These are phyloP conservation scores for Uromyces viciae-fabae DNA, from an alignment of 1,284 basidiomycete genomes.

Conservation along the genomic window DNA sequence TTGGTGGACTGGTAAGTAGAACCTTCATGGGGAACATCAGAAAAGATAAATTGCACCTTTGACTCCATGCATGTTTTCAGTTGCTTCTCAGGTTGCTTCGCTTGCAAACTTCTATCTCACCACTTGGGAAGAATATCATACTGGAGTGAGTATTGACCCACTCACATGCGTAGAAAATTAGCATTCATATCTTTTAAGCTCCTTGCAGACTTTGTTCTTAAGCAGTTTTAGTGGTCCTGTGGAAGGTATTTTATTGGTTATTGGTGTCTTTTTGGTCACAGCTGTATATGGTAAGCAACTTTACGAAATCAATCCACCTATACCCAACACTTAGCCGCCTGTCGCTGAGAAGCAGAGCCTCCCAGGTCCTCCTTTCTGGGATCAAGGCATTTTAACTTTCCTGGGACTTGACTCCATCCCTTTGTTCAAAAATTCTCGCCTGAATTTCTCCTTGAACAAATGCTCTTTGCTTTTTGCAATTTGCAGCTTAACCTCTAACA, in stretches of 20 bases:
- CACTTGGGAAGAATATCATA: conserved; percentile 98
- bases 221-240: conserved; percentile 94
- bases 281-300: conserved; percentile 64
- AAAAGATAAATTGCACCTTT: neutral
- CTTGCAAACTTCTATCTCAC: conserved; percentile 89
- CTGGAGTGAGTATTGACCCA: conserved; percentile 60
- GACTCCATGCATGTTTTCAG: conserved; percentile 49
- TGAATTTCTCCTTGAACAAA: conserved; percentile 74
- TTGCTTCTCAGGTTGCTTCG: conserved; percentile 77
- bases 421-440: conserved; percentile 55
- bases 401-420: conserved; percentile 62
- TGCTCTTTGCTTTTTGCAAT: conserved; percentile 78
- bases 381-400: conserved; percentile 66
- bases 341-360: no score
- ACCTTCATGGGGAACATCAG: neutral
- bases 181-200: neutral
- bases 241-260: conserved; percentile 88
- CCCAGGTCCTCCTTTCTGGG: conserved; percentile 71
- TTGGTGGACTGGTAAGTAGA: conserved; percentile 73
- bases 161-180: neutral
- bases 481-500: conserved; percentile 75
- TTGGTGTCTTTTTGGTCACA: conserved; percentile 71
- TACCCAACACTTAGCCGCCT: neutral
- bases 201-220: conserved; percentile 69
- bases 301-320: neutral